Conservation (phyloP, 139 green algal species). For the Micractinium conductrix region DNA sequence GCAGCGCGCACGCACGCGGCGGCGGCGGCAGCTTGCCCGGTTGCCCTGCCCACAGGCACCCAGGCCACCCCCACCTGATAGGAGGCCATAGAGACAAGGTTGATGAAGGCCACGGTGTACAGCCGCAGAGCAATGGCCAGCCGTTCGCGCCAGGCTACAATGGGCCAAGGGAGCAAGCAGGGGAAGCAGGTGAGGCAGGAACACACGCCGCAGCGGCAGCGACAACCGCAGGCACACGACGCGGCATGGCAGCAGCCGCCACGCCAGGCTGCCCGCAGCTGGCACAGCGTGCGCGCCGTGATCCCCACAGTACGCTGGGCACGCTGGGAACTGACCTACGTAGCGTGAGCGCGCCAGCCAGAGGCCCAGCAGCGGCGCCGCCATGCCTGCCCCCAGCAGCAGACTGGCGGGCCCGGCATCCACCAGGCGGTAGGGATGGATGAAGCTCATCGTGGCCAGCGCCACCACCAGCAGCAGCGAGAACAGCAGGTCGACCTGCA, state of each 20-base stretch:
- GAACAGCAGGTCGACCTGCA: slow-evolving; percentile 13
- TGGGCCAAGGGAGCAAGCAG: too few species aligned
- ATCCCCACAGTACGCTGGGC: too few species aligned
- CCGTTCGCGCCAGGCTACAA: neutral
- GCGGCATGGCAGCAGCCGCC: too few species aligned
- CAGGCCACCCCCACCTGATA: neutral
- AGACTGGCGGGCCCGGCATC: neutral
- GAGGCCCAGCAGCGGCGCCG: neutral
- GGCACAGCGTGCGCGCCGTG: too few species aligned
- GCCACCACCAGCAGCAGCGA: slow-evolving; percentile 4
- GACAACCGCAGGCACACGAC: too few species aligned
- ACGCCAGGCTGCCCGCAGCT: too few species aligned
- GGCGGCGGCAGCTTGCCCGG: too few species aligned
- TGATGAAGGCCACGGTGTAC: neutral
- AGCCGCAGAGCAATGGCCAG: neutral
- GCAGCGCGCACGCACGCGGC: too few species aligned
- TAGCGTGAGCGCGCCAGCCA: neutral
- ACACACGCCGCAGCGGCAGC: too few species aligned
- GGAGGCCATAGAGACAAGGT: neutral
- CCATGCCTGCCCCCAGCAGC: neutral
- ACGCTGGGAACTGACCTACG: too few species aligned
- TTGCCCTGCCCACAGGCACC: neutral
- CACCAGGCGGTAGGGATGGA: slow-evolving; percentile 4
- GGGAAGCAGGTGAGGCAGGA: too few species aligned
- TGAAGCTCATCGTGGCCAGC: neutral